Conservation (phyloP, 441 rosid genomes). For the Erysimum cheiri region DNA sequence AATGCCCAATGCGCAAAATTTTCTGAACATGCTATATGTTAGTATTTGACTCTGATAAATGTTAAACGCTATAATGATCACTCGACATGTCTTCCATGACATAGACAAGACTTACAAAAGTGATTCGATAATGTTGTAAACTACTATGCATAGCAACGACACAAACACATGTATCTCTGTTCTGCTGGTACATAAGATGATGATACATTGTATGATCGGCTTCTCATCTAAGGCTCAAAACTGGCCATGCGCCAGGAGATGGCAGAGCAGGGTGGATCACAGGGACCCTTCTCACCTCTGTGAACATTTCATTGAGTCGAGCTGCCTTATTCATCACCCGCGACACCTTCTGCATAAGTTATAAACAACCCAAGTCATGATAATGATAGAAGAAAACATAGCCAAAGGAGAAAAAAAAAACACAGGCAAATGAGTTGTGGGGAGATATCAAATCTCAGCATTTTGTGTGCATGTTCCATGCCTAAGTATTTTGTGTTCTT, state of each 20-base stretch:
- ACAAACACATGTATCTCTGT: not conserved
- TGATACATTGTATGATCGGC: not conserved
- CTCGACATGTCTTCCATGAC: not conserved
- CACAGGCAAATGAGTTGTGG: too few relatives aligned
- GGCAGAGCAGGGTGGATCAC: conserved; percentile 61
- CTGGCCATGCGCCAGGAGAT: conserved; percentile 63
- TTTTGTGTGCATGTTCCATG: not conserved
- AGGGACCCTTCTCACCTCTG: conserved; percentile 73
- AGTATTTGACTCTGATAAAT: too few relatives aligned
- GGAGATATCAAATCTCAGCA: not conserved
- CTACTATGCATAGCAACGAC: not conserved
- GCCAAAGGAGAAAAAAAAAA: too few relatives aligned
- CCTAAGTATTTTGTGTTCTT: too few relatives aligned
- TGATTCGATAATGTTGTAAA: not conserved
- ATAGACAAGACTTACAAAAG: not conserved
- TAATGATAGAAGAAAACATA: not conserved
- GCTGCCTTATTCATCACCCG: conserved; percentile 69
- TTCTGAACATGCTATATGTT: too few relatives aligned
- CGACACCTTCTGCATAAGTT: conserved; percentile 34
- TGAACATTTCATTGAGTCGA: conserved; percentile 78
- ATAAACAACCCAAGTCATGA: not conserved
- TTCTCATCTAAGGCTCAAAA: conserved; percentile 64
- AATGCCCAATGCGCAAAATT: not conserved
- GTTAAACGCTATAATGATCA: not conserved
- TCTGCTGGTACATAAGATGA: not conserved